phyloP scores from a whole-genome alignment of 345 rosid species.

The Dipteronia dyeriana region DNA sequence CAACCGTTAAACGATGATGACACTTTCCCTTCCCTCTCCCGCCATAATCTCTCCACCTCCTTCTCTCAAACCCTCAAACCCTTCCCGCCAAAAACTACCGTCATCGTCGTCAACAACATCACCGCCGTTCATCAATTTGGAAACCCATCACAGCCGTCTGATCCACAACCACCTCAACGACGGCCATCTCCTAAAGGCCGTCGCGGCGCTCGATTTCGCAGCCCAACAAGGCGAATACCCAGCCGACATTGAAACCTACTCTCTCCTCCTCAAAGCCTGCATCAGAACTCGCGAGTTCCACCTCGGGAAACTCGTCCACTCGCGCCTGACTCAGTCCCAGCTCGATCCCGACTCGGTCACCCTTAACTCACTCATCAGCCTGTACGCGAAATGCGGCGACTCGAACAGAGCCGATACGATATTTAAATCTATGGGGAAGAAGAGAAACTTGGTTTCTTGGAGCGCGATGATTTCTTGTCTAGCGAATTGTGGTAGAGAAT shows the following conservation, averaged over 20 bases:
- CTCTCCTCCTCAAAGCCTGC: slow-evolving; percentile 75
- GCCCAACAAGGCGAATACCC: slow-evolving; percentile 39
- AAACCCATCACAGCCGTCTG: slow-evolving; percentile 38
- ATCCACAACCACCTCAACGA: slow-evolving; percentile 49
- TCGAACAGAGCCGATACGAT: slow-evolving; percentile 41
- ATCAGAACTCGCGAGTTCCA: slow-evolving; percentile 58
- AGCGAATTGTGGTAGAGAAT: slow-evolving; percentile 47
- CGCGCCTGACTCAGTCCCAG: slow-evolving; percentile 35
- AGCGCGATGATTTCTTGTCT: slow-evolving; percentile 71
- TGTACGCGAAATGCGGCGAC: slow-evolving; percentile 66
- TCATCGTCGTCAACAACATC: slow-evolving; percentile 8
- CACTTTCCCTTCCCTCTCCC: slow-evolving; percentile 41
- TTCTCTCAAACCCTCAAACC: slow-evolving; percentile 23
- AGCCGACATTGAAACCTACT: slow-evolving; percentile 58
- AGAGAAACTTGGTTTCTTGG: slow-evolving; percentile 74
- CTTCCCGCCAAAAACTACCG: slow-evolving; percentile 31
- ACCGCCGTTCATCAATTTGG: slow-evolving; percentile 13
- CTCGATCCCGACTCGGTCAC: slow-evolving; percentile 58
- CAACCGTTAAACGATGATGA: slow-evolving; percentile 28
- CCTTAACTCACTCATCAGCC: slow-evolving; percentile 65
- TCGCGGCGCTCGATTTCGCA: slow-evolving; percentile 54
- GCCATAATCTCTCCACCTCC: slow-evolving; percentile 39
- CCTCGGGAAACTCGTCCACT: slow-evolving; percentile 59
- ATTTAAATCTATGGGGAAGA: slow-evolving; percentile 51
- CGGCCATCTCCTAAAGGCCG: slow-evolving; percentile 55